These are phyloP conservation scores for Porphyrellus sp. DNA, from an alignment of 1,284 basidiomycete genomes.

Conservation along the genomic window DNA sequence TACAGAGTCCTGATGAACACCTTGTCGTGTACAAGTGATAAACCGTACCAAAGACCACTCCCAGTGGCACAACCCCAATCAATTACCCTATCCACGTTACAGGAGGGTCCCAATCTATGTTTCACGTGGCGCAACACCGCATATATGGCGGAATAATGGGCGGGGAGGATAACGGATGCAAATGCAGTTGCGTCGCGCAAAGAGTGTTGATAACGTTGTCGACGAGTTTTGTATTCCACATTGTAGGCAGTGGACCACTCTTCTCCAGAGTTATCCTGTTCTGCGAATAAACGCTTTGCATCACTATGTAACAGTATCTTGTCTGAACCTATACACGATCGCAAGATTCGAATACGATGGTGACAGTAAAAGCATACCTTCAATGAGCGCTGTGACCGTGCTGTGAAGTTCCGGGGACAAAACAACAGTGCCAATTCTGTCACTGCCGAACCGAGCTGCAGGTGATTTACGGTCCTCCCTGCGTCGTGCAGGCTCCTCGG, in stretches of 20 bases:
- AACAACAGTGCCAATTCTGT: slow-evolving; percentile 63
- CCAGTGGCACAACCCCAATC: slow-evolving; percentile 78
- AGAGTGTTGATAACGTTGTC: slow-evolving; percentile 54
- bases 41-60: slow-evolving; percentile 66
- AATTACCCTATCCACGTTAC: slow-evolving; percentile 55
- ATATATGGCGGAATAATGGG: slow-evolving; percentile 71
- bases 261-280: slow-evolving; percentile 33
- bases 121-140: slow-evolving; percentile 65
- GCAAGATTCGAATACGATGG: slow-evolving; percentile 2
- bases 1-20: slow-evolving; percentile 28
- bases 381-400: slow-evolving; percentile 56
- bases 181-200: slow-evolving; percentile 73
- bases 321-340: slow-evolving; percentile 49
- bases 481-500: slow-evolving; percentile 33
- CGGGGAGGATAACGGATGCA: slow-evolving; percentile 68
- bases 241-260: slow-evolving; percentile 56
- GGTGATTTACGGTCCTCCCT: slow-evolving; percentile 67
- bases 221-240: slow-evolving; percentile 54
- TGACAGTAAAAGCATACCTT: slow-evolving; percentile 42
- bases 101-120: slow-evolving; percentile 56
- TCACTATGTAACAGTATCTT: slow-evolving; percentile 64
- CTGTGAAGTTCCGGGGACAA: slow-evolving; percentile 67
- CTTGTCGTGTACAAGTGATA: slow-evolving; percentile 2
- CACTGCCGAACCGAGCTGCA: slow-evolving; percentile 75
- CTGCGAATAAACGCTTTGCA: slow-evolving; percentile 64